These are phyloP conservation scores for Musa troglodytarum DNA, from an alignment of 176 grass and related monocot genomes.

Conservation along the genomic window DNA sequence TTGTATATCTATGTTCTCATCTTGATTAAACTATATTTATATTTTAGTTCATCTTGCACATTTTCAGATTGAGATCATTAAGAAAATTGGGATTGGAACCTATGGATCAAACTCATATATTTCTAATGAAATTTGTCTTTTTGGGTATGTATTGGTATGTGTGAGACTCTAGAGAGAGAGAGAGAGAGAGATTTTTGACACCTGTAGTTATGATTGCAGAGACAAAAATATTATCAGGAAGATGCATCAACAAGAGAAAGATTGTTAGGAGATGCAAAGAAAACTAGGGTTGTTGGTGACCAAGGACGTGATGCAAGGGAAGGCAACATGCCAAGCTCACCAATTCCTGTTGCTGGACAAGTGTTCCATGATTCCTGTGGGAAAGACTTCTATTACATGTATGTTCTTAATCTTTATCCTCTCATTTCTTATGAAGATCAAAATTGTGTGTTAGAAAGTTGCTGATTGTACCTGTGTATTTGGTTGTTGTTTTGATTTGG, in stretches of 20 bases:
- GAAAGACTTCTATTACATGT: constrained; percentile 72
- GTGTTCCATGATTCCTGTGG: constrained; percentile 18
- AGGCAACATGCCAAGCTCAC: constrained; percentile 34
- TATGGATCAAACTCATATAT: no score
- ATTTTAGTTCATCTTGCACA: no score
- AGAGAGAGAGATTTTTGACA: no score
- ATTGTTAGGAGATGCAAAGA: constrained; percentile 18
- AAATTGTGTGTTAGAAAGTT: neutral
- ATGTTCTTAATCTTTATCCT: constrained; percentile 28
- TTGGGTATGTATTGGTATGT: no score
- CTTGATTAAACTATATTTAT: no score
- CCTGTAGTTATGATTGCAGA: neutral
- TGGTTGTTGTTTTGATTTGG: no score
- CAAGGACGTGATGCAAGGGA: constrained; percentile 18
- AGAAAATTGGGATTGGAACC: no score
- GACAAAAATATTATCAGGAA: neutral
- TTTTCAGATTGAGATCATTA: no score
- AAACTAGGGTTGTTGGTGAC: constrained; percentile 20
- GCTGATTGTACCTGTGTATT: no score
- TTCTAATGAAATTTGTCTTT: no score
- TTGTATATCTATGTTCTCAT: no score
- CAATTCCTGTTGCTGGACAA: constrained; percentile 53
- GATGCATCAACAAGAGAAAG: constrained; percentile 4
- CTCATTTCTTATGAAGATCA: constrained; percentile 1
- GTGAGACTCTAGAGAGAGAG: no score